phyloP scores from a whole-genome alignment of 2,329 filamentous ascomycete genomes.

The Nemania diffusa region DNA sequence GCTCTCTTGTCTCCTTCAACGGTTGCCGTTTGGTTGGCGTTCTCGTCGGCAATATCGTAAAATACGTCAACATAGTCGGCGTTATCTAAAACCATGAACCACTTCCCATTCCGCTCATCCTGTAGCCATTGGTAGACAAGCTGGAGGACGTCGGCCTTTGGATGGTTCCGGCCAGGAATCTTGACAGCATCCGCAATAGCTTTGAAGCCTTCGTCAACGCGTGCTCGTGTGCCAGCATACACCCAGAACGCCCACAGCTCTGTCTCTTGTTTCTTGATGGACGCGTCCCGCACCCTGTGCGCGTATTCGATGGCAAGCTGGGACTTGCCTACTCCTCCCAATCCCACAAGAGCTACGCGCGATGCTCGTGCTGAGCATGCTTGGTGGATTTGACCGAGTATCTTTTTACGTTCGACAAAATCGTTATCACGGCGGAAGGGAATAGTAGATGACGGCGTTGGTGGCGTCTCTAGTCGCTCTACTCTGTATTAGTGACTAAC shows the following conservation, averaged over 20 bases:
- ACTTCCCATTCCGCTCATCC: constrained; percentile 44
- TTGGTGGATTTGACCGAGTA: constrained; percentile 29
- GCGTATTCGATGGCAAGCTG: constrained; percentile 38
- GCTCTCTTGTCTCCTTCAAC: constrained; percentile 2
- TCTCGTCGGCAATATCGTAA: constrained; percentile 35
- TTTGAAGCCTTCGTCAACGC: constrained; percentile 49
- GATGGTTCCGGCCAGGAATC: constrained; percentile 43
- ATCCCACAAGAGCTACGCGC: constrained; percentile 33
- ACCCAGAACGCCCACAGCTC: constrained; percentile 51
- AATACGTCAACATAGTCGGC: constrained; percentile 50
- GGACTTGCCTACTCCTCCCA: constrained; percentile 38
- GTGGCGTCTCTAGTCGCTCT: constrained; percentile 22
- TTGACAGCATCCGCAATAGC: constrained; percentile 48
- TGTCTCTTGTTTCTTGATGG: neutral
- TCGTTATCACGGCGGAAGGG: constrained; percentile 31
- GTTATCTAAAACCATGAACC: constrained; percentile 54
- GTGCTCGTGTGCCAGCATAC: constrained; percentile 45
- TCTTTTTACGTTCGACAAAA: constrained; percentile 27
- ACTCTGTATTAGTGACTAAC: no score
- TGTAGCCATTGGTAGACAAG: constrained; percentile 50
- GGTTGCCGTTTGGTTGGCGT: constrained; percentile 1
- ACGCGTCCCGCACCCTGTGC: constrained; percentile 28
- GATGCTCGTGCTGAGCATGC: constrained; percentile 19
- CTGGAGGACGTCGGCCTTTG: constrained; percentile 39
- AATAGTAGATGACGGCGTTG: constrained; percentile 19